phyloP scores from a whole-genome alignment of 345 rosid genomes.

The Gynandropsis gynandra region DNA sequence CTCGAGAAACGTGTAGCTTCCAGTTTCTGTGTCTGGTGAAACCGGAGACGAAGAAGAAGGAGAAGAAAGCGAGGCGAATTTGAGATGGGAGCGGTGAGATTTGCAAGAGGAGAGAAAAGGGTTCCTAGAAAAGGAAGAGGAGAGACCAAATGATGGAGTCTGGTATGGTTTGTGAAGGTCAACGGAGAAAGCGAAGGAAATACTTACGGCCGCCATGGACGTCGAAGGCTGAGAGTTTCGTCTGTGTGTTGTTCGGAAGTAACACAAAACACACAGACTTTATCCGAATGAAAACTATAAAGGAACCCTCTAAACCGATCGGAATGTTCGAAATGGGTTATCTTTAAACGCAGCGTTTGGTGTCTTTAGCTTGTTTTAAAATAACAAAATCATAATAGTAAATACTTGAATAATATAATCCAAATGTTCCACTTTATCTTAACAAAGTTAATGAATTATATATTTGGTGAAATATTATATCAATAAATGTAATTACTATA shows the following conservation, averaged over 20 bases:
- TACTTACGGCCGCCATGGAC: slow-evolving; percentile 42
- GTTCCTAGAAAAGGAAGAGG: slow-evolving; percentile 23
- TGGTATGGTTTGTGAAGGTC: slow-evolving; percentile 32
- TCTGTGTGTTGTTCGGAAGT: slow-evolving; percentile 11
- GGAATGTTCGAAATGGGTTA: no score
- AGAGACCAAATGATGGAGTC: slow-evolving; percentile 16
- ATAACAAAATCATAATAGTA: no score
- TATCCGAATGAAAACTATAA: no score
- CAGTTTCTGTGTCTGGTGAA: slow-evolving; percentile 29
- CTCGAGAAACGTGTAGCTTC: slow-evolving; percentile 42
- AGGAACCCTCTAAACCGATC: no score
- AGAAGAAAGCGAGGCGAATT: slow-evolving; percentile 31
- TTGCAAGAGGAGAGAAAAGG: slow-evolving; percentile 28
- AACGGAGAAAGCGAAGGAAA: slow-evolving; percentile 36
- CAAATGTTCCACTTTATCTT: no score
- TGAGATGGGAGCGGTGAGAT: slow-evolving; percentile 31
- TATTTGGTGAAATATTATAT: no score
- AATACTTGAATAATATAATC: no score
- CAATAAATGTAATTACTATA: no score
- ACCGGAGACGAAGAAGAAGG: slow-evolving; percentile 32
- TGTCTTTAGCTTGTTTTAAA: no score
- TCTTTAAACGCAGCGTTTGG: no score
- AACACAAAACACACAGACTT: no score
- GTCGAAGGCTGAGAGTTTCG: slow-evolving; percentile 10
- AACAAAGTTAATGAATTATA: no score